phyloP scores from a whole-genome alignment of 2,329 filamentous ascomycete species.

The Daldinia sp. region DNA sequence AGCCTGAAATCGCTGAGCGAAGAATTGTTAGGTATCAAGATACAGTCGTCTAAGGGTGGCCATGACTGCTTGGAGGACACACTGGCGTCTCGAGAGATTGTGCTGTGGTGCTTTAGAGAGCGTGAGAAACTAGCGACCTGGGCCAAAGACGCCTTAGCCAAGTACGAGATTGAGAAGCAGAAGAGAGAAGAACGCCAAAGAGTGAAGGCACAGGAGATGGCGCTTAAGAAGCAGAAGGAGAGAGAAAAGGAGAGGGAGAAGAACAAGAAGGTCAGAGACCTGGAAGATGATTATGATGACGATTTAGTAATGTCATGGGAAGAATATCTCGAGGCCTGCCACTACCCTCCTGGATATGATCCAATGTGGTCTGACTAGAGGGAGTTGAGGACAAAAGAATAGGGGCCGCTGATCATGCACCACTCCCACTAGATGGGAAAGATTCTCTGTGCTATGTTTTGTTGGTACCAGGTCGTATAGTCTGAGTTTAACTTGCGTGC shows the following conservation, averaged over 20 bases:
- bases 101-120: conserved; percentile 60
- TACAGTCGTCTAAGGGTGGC: conserved; percentile 54
- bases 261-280: background rate
- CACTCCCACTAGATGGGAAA: background rate
- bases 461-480: background rate
- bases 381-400: background rate
- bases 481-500: background rate
- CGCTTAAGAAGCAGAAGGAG: conserved; percentile 4
- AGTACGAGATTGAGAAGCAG: conserved; percentile 24
- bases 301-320: background rate
- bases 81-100: conserved; percentile 61
- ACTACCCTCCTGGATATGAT: background rate
- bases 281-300: background rate
- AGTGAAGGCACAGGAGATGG: conserved; percentile 2
- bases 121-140: conserved; percentile 52
- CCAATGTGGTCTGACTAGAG: background rate
- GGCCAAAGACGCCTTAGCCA: conserved; percentile 43
- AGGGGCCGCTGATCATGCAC: no score
- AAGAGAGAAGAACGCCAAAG: conserved; percentile 19
- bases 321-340: conserved; percentile 10
- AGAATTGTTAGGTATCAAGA: conserved; percentile 53
- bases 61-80: conserved; percentile 65
- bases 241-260: conserved; percentile 7
- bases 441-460: background rate
- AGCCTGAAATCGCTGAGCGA: conserved; percentile 53